Percentiles rank a stretch among this genome's conserved stretches.
phyloP scores from a whole-genome alignment of 495 filamentous ascomycete species.

The Xylaria bambusicola region DNA sequence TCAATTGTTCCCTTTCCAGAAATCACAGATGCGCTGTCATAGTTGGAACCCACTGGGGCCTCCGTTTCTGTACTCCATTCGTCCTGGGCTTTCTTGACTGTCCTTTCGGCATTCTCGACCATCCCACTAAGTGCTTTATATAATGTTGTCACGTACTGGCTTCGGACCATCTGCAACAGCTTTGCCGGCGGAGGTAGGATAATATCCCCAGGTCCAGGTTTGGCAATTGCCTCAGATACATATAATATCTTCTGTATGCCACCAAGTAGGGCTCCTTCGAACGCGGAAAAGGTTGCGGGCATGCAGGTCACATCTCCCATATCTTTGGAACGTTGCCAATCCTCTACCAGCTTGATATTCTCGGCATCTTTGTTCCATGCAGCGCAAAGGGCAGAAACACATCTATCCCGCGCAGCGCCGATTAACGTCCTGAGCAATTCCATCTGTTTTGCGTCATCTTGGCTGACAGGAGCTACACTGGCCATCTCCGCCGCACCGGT shows the following conservation, averaged over 20 bases:
- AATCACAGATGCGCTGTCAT: constrained; percentile 29
- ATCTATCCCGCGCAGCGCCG: constrained; percentile 77
- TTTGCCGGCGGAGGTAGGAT: constrained; percentile 81
- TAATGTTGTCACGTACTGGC: constrained; percentile 84
- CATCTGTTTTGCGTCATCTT: constrained; percentile 55
- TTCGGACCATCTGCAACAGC: constrained; percentile 79
- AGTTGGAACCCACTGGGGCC: constrained; percentile 24
- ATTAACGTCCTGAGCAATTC: constrained; percentile 74
- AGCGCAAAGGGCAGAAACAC: constrained; percentile 73
- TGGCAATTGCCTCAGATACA: constrained; percentile 76
- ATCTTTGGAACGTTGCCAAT: constrained; percentile 82
- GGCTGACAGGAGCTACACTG: constrained; percentile 62
- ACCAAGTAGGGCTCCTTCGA: constrained; percentile 72
- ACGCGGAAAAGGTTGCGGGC: constrained; percentile 77
- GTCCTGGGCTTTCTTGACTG: constrained; percentile 58
- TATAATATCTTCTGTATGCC: constrained; percentile 95
- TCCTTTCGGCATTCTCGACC: constrained; percentile 89
- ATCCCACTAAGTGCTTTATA: constrained; percentile 92
- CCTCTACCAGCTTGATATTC: constrained; percentile 83
- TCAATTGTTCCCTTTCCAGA: constrained; percentile 60
- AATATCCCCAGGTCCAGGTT: constrained; percentile 67
- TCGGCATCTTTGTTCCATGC: constrained; percentile 90
- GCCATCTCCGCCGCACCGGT: constrained; percentile 87
- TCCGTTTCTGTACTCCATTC: constrained; percentile 58
- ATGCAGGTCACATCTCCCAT: constrained; percentile 84